A percentile compares a stretch with the other conserved stretches of the same genome.
Evolutionary conservation across 2,329 filamentous ascomycete species (phyloP).

Genomic region (Immersiporthe knoxdaviesiana): DNA sequence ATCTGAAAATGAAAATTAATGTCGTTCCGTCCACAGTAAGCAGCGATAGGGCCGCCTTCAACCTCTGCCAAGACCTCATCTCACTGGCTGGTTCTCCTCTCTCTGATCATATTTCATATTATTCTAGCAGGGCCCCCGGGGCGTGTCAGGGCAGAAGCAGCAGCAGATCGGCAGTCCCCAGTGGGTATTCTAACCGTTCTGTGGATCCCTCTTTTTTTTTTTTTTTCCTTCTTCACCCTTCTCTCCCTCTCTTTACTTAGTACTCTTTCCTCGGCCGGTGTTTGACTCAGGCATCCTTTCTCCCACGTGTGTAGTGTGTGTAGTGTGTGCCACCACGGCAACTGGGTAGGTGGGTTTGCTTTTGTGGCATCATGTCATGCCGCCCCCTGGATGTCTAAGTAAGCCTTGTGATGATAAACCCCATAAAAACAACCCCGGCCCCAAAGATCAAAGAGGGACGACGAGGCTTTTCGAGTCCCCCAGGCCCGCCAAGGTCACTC

Average conservation of each 20-base stretch:
- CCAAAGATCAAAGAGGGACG: not conserved
- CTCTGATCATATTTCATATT: constrained; percentile 3
- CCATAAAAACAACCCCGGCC: not conserved
- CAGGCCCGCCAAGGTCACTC: constrained; percentile 1
- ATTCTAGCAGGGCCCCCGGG: not conserved
- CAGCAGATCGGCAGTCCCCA: not conserved
- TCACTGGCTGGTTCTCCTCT: constrained; percentile 1
- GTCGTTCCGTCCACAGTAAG: constrained; percentile 1
- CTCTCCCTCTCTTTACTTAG: not conserved
- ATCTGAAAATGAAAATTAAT: constrained; percentile 5
- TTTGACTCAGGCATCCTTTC: not conserved
- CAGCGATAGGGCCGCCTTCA: not conserved
- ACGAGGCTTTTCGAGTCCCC: constrained; percentile 1
- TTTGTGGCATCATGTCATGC: not conserved
- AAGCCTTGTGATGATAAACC: not conserved
- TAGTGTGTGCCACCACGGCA: not conserved
- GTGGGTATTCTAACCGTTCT: not conserved
- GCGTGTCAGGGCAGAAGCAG: not conserved
- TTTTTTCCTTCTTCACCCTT: not conserved
- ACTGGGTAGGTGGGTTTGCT: not conserved
- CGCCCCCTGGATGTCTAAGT: not conserved
- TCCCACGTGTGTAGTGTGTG: not conserved
- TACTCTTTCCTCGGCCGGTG: not conserved
- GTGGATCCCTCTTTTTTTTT: not conserved
- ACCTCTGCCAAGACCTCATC: not conserved